Percentiles rank a stretch among this genome's conserved stretches.
These are phyloP conservation scores for Purshia tridentata DNA, from an alignment of 306 rosid species.

Conservation along the genomic window DNA sequence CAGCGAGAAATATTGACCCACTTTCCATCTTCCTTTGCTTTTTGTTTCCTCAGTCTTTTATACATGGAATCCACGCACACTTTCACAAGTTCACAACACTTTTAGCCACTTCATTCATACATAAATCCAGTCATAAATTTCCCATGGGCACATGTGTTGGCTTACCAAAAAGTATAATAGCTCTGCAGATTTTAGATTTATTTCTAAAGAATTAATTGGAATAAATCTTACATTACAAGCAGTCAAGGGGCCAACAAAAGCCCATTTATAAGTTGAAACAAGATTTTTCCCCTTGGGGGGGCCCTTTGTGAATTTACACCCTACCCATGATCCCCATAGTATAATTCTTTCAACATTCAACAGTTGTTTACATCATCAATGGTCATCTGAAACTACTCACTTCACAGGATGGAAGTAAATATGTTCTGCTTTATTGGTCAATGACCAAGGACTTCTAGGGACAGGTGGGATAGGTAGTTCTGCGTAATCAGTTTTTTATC, in stretches of 20 bases:
- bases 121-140: not conserved
- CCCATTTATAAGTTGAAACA: not conserved
- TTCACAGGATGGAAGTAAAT: conserved; percentile 23
- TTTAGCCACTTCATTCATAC: not conserved
- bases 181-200: conserved; percentile 28
- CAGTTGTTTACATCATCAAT: conserved; percentile 26
- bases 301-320: conserved; percentile 32
- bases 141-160: not conserved
- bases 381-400: conserved; percentile 10
- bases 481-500: not conserved
- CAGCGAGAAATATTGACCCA: not conserved
- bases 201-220: conserved; percentile 32
- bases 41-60: not conserved
- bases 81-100: not conserved
- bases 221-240: conserved; percentile 24
- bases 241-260: conserved; percentile 4
- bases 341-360: conserved; percentile 11
- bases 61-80: not conserved
- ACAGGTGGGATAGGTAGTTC: not conserved
- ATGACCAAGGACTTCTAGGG: conserved; percentile 2
- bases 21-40: not conserved
- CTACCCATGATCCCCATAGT: conserved; percentile 14
- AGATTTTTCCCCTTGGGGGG: not conserved
- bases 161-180: not conserved
- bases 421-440: conserved; percentile 27